Conservation (phyloP, 75 land plant genomes). For the Picea glauca region DNA sequence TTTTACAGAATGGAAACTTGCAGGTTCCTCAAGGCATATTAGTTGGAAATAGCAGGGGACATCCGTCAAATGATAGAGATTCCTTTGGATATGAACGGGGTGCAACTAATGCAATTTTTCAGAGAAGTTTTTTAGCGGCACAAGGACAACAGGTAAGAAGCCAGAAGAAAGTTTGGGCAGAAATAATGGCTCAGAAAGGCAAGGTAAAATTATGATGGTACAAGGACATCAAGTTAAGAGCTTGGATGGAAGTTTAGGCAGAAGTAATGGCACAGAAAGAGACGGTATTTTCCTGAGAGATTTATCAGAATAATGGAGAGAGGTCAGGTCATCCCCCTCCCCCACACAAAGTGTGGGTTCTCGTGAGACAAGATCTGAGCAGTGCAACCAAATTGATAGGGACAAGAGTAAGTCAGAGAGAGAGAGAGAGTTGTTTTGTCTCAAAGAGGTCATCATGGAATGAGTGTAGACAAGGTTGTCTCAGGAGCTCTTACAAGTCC, state of each 20-base stretch:
- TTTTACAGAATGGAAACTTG: constrained; percentile 28
- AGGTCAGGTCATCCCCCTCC: constrained; percentile 21
- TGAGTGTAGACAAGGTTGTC: constrained; percentile 14
- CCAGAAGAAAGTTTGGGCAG: too few relatives aligned
- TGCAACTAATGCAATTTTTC: background rate
- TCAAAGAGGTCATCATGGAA: constrained; percentile 15
- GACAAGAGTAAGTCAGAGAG: constrained; percentile 18
- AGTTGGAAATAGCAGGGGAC: background rate
- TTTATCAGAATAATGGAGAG: constrained; percentile 18
- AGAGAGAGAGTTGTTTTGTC: constrained; percentile 16
- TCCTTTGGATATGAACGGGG: background rate
- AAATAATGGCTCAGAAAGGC: too few relatives aligned
- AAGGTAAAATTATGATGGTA: too few relatives aligned
- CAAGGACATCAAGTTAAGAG: too few relatives aligned
- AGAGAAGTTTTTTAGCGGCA: background rate
- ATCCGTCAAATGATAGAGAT: constrained; percentile 5
- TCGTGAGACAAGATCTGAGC: constrained; percentile 25
- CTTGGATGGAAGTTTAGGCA: constrained; percentile 17
- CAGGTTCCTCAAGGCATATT: constrained; percentile 23
- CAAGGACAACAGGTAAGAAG: constrained; percentile 8
- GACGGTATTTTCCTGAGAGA: constrained; percentile 30
- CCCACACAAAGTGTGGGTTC: constrained; percentile 46
- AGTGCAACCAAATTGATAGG: constrained; percentile 27
- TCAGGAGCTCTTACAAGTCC: constrained; percentile 19
- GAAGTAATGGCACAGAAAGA: constrained; percentile 12